Evolutionary conservation across 257 asterid genomes (phyloP).

Genomic region (Solanum piurae): DNA sequence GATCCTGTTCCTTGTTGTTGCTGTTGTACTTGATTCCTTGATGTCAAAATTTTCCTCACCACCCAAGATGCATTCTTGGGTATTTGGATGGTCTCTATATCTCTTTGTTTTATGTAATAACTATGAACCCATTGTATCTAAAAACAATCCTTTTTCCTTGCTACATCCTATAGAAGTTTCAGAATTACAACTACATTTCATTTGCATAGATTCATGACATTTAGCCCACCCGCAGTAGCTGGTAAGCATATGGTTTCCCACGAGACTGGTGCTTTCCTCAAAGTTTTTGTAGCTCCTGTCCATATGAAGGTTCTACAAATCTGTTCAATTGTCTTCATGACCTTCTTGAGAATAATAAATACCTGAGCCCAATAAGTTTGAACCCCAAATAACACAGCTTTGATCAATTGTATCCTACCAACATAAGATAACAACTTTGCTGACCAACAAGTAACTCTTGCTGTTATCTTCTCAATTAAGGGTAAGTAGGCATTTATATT

Average conservation of each 20-base stretch:
- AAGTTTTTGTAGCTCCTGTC: neutral
- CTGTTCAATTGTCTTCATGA: neutral
- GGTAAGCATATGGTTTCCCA: neutral
- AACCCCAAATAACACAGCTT: neutral
- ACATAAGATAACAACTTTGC: neutral
- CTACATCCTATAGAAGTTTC: neutral
- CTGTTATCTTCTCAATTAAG: neutral
- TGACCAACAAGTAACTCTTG: neutral
- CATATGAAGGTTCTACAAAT: neutral
- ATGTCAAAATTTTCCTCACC: neutral
- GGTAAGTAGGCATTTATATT: neutral
- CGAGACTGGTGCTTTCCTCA: neutral
- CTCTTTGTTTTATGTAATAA: neutral
- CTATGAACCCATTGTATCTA: neutral
- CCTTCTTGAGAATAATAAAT: neutral
- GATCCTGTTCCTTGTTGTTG: too few relatives aligned
- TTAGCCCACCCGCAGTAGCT: neutral
- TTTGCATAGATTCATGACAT: neutral
- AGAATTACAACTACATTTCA: neutral
- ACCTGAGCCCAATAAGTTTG: neutral
- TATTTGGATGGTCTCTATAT: neutral
- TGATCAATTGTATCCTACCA: neutral
- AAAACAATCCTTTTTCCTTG: neutral
- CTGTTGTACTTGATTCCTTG: neutral
- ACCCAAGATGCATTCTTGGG: neutral